Evolutionary conservation across 2,329 filamentous ascomycete genomes (phyloP).

Genomic region (Beauveria varroae): DNA sequence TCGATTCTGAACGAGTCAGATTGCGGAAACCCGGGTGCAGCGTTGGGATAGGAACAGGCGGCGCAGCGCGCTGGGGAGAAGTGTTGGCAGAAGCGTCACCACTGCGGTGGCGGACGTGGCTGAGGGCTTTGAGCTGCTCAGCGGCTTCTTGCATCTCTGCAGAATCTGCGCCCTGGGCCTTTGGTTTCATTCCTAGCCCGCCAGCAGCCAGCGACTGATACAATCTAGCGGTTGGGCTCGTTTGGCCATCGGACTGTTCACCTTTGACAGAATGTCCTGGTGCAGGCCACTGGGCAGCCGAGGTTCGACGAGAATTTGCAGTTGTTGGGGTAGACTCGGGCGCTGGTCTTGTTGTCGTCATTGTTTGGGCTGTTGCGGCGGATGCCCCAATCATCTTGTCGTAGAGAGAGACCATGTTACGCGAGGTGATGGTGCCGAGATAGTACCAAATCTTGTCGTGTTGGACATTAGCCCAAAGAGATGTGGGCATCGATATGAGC

Average conservation of each 20-base stretch:
- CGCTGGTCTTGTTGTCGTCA: not conserved
- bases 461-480: conserved; percentile 57
- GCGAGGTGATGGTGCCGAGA: conserved; percentile 57
- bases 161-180: conserved; percentile 44
- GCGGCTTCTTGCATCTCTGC: conserved; percentile 63
- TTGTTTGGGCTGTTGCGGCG: not conserved
- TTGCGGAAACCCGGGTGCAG: conserved; percentile 1
- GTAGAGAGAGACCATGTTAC: conserved; percentile 60
- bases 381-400: conserved; percentile 44
- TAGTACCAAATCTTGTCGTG: conserved; percentile 61
- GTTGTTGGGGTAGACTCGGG: not conserved
- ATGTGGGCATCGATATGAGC: conserved; percentile 57
- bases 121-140: conserved; percentile 58
- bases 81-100: conserved; percentile 29
- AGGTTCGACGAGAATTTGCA: not conserved
- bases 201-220: conserved; percentile 6
- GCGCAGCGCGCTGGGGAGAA: conserved; percentile 7
- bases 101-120: conserved; percentile 51
- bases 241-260: conserved; percentile 12
- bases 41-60: conserved; percentile 7
- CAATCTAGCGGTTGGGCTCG: conserved; percentile 18
- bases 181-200: conserved; percentile 21
- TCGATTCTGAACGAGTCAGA: conserved; percentile 11
- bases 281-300: not conserved
- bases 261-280: not conserved